Conservation (phyloP, 352 stramenopile species). For the Phytophthora pluvialis region DNA sequence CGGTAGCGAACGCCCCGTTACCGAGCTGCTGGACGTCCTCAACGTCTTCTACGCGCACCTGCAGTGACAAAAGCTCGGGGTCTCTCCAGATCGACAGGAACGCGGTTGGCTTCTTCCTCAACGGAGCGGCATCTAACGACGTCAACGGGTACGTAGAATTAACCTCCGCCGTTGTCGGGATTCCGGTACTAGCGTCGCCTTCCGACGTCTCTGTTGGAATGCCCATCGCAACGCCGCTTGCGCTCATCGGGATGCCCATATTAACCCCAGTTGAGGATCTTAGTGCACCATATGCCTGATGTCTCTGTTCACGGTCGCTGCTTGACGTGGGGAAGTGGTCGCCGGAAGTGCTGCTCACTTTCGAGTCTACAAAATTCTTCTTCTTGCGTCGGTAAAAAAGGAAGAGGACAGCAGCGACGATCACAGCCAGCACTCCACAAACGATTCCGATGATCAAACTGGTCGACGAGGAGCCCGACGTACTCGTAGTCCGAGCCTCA, state of each 20-base stretch:
- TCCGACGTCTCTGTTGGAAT: slow-evolving; percentile 35
- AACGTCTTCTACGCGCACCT: slow-evolving; percentile 37
- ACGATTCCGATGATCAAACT: slow-evolving; percentile 31
- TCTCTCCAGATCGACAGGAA: slow-evolving; percentile 43
- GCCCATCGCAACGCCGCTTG: slow-evolving; percentile 26
- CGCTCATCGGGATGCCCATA: slow-evolving; percentile 31
- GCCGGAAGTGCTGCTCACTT: slow-evolving; percentile 22
- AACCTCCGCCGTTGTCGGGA: slow-evolving; percentile 8
- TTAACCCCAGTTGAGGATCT: slow-evolving; percentile 26
- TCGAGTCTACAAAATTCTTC: slow-evolving; percentile 9
- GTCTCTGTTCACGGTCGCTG: slow-evolving; percentile 5
- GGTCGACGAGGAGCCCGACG: slow-evolving; percentile 13
- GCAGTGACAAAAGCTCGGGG: slow-evolving; percentile 31
- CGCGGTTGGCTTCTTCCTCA: slow-evolving; percentile 11
- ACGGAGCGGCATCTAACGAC: slow-evolving; percentile 3
- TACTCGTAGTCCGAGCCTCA: not conserved
- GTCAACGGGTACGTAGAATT: slow-evolving; percentile 11
- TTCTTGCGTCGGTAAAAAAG: slow-evolving; percentile 25
- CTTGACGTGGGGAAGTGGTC: slow-evolving; percentile 20
- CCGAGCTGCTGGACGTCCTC: slow-evolving; percentile 37
- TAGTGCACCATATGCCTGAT: slow-evolving; percentile 10
- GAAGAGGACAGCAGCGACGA: slow-evolving; percentile 19
- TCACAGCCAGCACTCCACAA: slow-evolving; percentile 22
- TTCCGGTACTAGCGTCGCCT: slow-evolving; percentile 16
- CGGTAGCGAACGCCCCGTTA: slow-evolving; percentile 35